These are phyloP conservation scores for Agaricus blazei DNA, from an alignment of 768 basidiomycete species.

Conservation along the genomic window DNA sequence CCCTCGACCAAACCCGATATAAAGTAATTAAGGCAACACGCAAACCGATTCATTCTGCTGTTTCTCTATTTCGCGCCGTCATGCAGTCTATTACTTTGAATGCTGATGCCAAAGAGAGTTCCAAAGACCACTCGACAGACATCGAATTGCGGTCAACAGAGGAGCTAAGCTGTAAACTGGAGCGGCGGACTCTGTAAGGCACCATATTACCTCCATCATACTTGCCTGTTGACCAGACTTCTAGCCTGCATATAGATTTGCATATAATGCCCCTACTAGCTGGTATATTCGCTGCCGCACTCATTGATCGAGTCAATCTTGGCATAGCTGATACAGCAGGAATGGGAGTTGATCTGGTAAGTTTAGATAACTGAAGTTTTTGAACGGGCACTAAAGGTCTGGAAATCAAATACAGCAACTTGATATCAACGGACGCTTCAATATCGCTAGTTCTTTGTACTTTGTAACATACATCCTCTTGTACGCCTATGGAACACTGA, in stretches of 20 bases:
- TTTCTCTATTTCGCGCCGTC: background rate
- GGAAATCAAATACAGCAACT: constrained; percentile 12
- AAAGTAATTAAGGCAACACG: background rate
- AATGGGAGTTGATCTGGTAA: constrained; percentile 30
- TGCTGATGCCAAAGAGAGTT: background rate
- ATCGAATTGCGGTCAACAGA: background rate
- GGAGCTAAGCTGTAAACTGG: constrained; percentile 15
- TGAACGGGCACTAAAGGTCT: background rate
- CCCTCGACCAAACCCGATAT: background rate
- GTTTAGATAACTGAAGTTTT: background rate
- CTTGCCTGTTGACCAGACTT: background rate
- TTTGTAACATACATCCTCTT: constrained; percentile 23
- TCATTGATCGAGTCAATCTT: constrained; percentile 30
- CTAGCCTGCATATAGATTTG: constrained; percentile 27
- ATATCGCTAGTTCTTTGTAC: constrained; percentile 22
- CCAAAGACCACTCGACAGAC: constrained; percentile 1
- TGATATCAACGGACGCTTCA: constrained; percentile 18
- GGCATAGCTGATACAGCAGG: constrained; percentile 30
- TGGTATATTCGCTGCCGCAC: constrained; percentile 27
- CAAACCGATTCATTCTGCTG: background rate
- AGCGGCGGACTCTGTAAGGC: constrained; percentile 32
- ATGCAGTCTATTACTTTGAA: background rate
- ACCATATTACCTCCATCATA: background rate
- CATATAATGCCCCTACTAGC: constrained; percentile 31
- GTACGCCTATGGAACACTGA: constrained; percentile 10